Evolutionary conservation across 192 early-diverging fungal genomes (phyloP).

Genomic region (Chytriomyces sp.): DNA sequence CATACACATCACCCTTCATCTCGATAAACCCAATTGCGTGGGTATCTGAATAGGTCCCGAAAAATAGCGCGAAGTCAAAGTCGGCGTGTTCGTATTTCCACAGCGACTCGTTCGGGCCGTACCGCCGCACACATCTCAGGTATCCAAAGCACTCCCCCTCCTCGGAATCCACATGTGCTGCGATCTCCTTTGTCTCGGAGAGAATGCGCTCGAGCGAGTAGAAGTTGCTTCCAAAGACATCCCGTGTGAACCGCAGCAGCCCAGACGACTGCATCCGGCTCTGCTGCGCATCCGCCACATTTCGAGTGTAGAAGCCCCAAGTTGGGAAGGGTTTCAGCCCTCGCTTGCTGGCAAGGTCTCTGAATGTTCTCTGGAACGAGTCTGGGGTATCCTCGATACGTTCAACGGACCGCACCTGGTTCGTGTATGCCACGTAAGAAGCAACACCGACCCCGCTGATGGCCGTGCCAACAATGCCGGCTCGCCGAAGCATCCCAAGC

Average conservation of each 20-base stretch:
- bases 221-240: conserved; percentile 12
- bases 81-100: conserved; percentile 12
- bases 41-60: conserved; percentile 6
- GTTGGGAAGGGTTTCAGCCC: background rate
- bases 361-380: background rate
- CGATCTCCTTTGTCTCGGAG: conserved; percentile 3
- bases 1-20: conserved; percentile 18
- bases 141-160: conserved; percentile 11
- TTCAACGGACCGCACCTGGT: background rate
- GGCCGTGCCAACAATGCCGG: background rate
- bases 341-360: background rate
- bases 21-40: conserved; percentile 12
- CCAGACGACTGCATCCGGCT: background rate
- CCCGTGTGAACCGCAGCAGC: background rate
- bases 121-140: background rate
- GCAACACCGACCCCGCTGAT: background rate
- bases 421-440: conserved; percentile 6
- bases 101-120: conserved; percentile 4
- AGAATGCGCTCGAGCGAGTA: conserved; percentile 2
- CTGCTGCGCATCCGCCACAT: background rate
- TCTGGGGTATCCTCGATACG: conserved; percentile 13
- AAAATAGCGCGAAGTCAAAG: conserved; percentile 13
- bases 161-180: background rate
- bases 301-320: conserved; percentile 4
- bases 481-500: background rate